phyloP scores from a whole-genome alignment of 352 stramenopile genomes.

The Phytophthora pseudosyringae region DNA sequence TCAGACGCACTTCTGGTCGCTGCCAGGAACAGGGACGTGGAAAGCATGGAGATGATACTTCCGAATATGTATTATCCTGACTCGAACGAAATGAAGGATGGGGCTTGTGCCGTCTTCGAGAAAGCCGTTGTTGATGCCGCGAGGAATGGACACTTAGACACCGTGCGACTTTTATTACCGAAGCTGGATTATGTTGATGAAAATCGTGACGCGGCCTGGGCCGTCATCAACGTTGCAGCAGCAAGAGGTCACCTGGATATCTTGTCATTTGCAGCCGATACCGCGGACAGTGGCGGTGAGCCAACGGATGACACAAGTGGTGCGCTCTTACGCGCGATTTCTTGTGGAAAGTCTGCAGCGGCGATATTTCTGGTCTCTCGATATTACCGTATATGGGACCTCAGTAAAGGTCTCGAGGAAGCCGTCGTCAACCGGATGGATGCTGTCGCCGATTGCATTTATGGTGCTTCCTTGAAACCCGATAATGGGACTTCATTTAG shows the following conservation, averaged over 20 bases:
- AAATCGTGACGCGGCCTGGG: not conserved
- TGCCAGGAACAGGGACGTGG: not conserved
- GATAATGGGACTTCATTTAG: not conserved
- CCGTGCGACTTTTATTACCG: not conserved
- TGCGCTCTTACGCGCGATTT: not conserved
- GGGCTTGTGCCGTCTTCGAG: not conserved
- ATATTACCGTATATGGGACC: constrained; percentile 4
- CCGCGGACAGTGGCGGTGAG: not conserved
- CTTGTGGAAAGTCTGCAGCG: not conserved
- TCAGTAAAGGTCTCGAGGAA: not conserved
- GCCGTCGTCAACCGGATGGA: not conserved
- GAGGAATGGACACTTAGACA: not conserved
- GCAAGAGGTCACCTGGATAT: not conserved
- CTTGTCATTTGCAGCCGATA: not conserved
- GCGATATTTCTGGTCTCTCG: constrained; percentile 3
- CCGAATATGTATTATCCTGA: not conserved
- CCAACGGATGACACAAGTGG: not conserved
- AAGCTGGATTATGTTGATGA: not conserved
- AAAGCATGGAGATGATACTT: not conserved
- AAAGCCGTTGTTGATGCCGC: not conserved
- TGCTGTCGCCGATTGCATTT: not conserved
- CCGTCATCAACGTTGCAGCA: not conserved
- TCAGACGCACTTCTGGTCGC: not conserved
- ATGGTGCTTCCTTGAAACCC: not conserved
- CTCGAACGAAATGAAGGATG: not conserved